A percentile compares a stretch with the other conserved stretches of the same genome.
These are phyloP conservation scores for Ganoderma leucocontextum DNA, from an alignment of 1,284 basidiomycete genomes.

Conservation along the genomic window DNA sequence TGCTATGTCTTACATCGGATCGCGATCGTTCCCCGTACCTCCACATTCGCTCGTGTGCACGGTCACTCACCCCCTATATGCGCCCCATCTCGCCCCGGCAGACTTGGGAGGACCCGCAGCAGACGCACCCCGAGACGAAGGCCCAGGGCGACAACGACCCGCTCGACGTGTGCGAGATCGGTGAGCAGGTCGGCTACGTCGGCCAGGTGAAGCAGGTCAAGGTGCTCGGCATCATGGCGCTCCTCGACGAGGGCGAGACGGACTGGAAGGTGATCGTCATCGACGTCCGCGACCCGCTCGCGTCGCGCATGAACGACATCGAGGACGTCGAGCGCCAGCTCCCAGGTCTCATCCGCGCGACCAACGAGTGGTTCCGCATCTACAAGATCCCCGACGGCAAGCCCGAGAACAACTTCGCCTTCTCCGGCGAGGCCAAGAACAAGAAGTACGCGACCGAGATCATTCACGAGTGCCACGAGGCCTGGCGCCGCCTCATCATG, in stretches of 20 bases:
- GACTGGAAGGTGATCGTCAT: conserved; percentile 99
- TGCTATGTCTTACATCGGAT: neutral
- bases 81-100: conserved; percentile 44
- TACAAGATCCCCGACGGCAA: conserved; percentile 99
- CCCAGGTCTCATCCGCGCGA: conserved; percentile 94
- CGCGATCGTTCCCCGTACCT: neutral
- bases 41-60: conserved; percentile 20
- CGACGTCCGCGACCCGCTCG: conserved; percentile 96
- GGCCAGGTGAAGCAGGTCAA: conserved; percentile 99
- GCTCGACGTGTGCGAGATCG: conserved; percentile 99
- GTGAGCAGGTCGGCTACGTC: conserved; percentile 96
- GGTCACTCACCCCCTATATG: neutral
- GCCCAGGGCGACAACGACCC: conserved; percentile 99
- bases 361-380: conserved; percentile 98
- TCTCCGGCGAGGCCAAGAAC: conserved; percentile 99
- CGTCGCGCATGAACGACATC: conserved; percentile 97
- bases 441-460: conserved; percentile 99
- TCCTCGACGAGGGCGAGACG: conserved; percentile 97
- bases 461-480: conserved; percentile 98
- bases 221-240: conserved; percentile 99
- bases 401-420: conserved; percentile 99
- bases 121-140: conserved; percentile 95
- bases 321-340: conserved; percentile 99
- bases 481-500: conserved; percentile 93
- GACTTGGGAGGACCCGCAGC: conserved; percentile 98